Evolutionary conservation across 768 basidiomycete species (phyloP), one percentile per base, ranked within the genome.

Genomic region (Ramaria rubella): DNA sequence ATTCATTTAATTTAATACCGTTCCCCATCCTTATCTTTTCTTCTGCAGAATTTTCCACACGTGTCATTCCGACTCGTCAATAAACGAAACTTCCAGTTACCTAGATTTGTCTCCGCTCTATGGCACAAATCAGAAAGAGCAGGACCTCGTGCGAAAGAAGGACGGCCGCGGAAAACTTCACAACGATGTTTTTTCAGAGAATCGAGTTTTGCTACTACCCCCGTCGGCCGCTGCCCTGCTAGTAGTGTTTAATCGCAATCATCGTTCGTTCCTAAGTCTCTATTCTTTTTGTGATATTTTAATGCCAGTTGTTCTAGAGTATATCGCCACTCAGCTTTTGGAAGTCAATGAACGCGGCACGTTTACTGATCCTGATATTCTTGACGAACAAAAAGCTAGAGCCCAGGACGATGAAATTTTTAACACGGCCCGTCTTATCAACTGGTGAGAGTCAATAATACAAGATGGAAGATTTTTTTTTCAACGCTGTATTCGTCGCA

Each of bases 361-460:
- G 2, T 86, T 75, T 65, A 52, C 50, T 15, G 43, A 60, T 43
- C 63, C 68, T 54, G 52, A 64, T 59, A 19, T 49, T 1, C 30
- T 58, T 8, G 59, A 65, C 44, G 30, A 60, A 59, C 6, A 56
- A 29, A 54, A 60, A 11, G 67, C 60, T 34, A 45, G 63, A 12
- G 68, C 62, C 0, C 88, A 90, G 65, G 88, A 90, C 55, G 82
- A 87, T 49, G 88, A 89, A 62, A 81, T 90, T 44, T 90, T 87
- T 72, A 76, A 86, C 56, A 80, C 84, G 24, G 75, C 86, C 11
- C 78, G 88, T 44, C 73, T 90, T 45, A 81, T 90, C 42, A 90
- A 90, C 66, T 84, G 82, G 51, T n/a, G 23, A 26, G n/a, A 9
- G 7, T 27, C 14, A 34, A 11, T 29, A 46, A 17, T 23, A 8